Percentiles rank a stretch among this genome's conserved stretches.
These are phyloP conservation scores for Geotrichum bryndzae DNA, from an alignment of 1,139 yeast genomes.

Conservation along the genomic window DNA sequence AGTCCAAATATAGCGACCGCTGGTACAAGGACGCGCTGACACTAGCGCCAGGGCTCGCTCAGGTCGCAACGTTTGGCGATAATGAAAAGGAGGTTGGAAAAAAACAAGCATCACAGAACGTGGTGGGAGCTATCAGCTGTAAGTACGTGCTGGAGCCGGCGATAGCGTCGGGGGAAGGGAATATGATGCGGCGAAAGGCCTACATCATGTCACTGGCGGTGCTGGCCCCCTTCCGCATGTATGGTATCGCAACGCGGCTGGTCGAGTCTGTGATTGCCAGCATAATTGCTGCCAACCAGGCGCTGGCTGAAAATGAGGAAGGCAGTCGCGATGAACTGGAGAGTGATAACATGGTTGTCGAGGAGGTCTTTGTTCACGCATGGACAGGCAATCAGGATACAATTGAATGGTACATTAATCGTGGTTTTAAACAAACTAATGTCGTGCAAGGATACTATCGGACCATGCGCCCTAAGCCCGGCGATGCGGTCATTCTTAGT, in stretches of 20 bases:
- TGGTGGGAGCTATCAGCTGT: slow-evolving; percentile 61
- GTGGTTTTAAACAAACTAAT: slow-evolving; percentile 46
- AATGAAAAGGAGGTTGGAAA: not conserved
- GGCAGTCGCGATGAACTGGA: not conserved
- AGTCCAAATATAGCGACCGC: slow-evolving; percentile 42
- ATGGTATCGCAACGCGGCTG: slow-evolving; percentile 58
- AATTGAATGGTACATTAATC: slow-evolving; percentile 49
- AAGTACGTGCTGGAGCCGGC: slow-evolving; percentile 35
- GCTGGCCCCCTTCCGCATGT: slow-evolving; percentile 50
- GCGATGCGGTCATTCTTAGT: slow-evolving; percentile 30
- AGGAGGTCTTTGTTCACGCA: slow-evolving; percentile 42
- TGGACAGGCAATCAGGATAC: slow-evolving; percentile 45
- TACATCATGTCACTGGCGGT: slow-evolving; percentile 66
- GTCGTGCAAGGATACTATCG: slow-evolving; percentile 48
- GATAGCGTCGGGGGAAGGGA: not conserved
- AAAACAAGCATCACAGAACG: not conserved
- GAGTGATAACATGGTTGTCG: not conserved
- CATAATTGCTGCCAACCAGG: slow-evolving; percentile 47
- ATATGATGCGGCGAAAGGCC: slow-evolving; percentile 35
- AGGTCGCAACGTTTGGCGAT: slow-evolving; percentile 8
- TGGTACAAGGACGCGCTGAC: slow-evolving; percentile 47
- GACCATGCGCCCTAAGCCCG: slow-evolving; percentile 29
- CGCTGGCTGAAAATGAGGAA: slow-evolving; percentile 32
- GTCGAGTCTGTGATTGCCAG: slow-evolving; percentile 52
- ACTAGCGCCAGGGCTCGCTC: slow-evolving; percentile 29